phyloP scores from a whole-genome alignment of 2,329 filamentous ascomycete species.

The Lecanoromycetidae sp. region DNA sequence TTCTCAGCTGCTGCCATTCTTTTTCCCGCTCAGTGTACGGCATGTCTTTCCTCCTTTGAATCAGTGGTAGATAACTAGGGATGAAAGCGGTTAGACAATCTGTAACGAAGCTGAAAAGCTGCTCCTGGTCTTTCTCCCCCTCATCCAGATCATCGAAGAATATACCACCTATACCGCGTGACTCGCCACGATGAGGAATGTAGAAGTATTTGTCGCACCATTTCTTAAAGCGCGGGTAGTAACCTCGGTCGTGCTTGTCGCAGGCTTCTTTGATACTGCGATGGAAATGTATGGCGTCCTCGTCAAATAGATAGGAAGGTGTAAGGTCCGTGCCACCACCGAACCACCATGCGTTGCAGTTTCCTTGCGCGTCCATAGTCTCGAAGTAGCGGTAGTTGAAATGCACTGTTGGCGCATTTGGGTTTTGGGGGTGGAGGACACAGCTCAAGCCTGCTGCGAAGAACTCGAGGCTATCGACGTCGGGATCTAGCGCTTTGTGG shows the following conservation, averaged over 20 bases:
- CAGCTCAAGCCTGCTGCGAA: conserved; percentile 89
- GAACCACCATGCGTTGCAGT: conserved; percentile 86
- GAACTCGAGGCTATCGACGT: conserved; percentile 77
- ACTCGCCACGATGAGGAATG: conserved; percentile 81
- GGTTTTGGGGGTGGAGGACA: conserved; percentile 86
- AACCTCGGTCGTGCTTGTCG: conserved; percentile 81
- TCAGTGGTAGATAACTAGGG: conserved; percentile 80
- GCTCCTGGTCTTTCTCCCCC: conserved; percentile 32
- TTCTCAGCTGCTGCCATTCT: conserved; percentile 87
- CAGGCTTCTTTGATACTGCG: conserved; percentile 82
- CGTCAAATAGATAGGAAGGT: conserved; percentile 86
- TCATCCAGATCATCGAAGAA: conserved; percentile 98
- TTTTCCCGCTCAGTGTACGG: conserved; percentile 76
- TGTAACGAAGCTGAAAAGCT: conserved; percentile 16
- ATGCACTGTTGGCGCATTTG: conserved; percentile 94
- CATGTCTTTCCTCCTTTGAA: conserved; percentile 83
- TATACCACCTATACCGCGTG: conserved; percentile 82
- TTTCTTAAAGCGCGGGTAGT: conserved; percentile 90
- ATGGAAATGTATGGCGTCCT: conserved; percentile 96
- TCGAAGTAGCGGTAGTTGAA: conserved; percentile 99
- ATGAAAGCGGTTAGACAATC: conserved; percentile 62
- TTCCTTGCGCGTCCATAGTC: conserved; percentile 70
- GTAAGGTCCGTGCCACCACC: conserved; percentile 91
- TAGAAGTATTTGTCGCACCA: conserved; percentile 98
- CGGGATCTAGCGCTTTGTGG: conserved; percentile 73